Percentiles rank a stretch among this genome's conserved stretches.
Conservation (phyloP, 441 rosid species). For the Jatropha multifida region DNA sequence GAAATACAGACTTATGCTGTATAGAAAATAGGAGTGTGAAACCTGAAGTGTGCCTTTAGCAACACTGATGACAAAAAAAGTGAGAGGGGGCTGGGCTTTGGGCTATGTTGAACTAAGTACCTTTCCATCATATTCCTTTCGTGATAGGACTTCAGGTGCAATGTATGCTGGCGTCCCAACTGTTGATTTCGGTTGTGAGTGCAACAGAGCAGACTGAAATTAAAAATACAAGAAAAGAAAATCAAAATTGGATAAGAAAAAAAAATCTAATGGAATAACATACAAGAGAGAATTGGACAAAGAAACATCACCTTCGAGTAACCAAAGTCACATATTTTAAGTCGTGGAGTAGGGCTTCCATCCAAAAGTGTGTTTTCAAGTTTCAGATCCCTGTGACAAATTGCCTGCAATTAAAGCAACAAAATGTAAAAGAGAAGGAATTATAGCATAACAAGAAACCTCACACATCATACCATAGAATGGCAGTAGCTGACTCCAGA, state of each 20-base stretch:
- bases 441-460: not conserved
- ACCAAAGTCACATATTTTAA: constrained; percentile 95
- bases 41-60: not conserved
- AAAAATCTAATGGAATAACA: not conserved
- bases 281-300: not conserved
- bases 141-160: constrained; percentile 84
- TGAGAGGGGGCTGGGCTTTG: not conserved
- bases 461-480: constrained; percentile 45
- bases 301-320: constrained; percentile 72
- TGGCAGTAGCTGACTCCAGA: constrained; percentile 89
- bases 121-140: constrained; percentile 90
- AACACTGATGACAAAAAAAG: not conserved
- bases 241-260: not conserved
- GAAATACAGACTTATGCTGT: not conserved
- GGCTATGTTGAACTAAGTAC: constrained; percentile 29
- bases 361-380: constrained; percentile 90
- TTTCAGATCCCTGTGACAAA: constrained; percentile 93
- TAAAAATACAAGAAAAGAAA: constrained; percentile 4
- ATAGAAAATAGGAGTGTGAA: not conserved
- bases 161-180: constrained; percentile 96
- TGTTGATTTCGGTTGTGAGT: constrained; percentile 89
- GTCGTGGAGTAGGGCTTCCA: constrained; percentile 88
- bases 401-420: constrained; percentile 53
- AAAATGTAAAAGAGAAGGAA: not conserved
- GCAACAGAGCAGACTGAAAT: constrained; percentile 73